A percentile compares a stretch with the other conserved stretches of the same genome.
These are phyloP conservation scores for Cordia subcordata DNA, from an alignment of 257 asterid species.

Conservation along the genomic window DNA sequence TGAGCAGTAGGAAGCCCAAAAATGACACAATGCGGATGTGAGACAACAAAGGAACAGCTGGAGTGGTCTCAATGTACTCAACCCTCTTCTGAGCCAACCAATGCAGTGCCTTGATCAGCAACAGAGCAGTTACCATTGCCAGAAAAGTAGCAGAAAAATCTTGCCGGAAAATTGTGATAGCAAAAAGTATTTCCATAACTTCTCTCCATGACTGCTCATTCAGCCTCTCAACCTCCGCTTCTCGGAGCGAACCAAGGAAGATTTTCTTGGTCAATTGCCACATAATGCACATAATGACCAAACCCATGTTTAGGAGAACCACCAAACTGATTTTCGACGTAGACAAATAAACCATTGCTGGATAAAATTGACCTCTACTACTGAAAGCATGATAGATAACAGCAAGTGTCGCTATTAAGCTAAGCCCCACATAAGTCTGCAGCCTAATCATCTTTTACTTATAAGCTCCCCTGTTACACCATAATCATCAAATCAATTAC, in stretches of 20 bases:
- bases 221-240: conserved; percentile 98
- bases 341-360: conserved; percentile 84
- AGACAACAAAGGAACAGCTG: conserved; percentile 66
- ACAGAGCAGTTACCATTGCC: conserved; percentile 79
- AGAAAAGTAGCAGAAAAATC: conserved; percentile 84
- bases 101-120: conserved; percentile 90
- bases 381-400: conserved; percentile 76
- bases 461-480: conserved; percentile 32
- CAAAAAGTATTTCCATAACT: conserved; percentile 93
- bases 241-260: conserved; percentile 89
- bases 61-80: conserved; percentile 94
- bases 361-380: conserved; percentile 90
- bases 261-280: conserved; percentile 92
- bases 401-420: conserved; percentile 63
- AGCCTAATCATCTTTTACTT: conserved; percentile 62
- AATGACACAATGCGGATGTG: conserved; percentile 83
- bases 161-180: conserved; percentile 91
- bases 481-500: conserved; percentile 9
- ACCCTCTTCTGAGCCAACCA: conserved; percentile 99
- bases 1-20: conserved; percentile 76
- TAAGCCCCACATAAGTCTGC: conserved; percentile 77
- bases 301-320: conserved; percentile 80
- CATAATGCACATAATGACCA: conserved; percentile 76
- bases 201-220: conserved; percentile 98
- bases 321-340: conserved; percentile 91